Conservation (phyloP, 2,329 filamentous ascomycete species). For the Aspergillus fumigatus region DNA sequence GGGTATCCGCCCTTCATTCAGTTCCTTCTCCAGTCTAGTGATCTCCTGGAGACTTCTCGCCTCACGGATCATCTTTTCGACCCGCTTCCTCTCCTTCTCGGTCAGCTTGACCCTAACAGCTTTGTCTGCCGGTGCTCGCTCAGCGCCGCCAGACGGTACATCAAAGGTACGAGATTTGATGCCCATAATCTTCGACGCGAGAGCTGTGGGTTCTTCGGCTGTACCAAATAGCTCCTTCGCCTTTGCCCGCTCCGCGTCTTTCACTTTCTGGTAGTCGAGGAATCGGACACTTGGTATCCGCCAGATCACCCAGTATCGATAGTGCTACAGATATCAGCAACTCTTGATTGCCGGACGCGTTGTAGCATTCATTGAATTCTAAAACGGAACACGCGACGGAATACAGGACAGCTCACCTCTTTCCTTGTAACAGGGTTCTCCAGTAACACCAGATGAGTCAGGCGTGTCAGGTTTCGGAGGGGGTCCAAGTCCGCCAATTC, state of each 20-base stretch:
- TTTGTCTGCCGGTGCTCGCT: conserved; percentile 48
- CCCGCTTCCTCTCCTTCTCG: conserved; percentile 76
- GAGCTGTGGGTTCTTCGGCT: conserved; percentile 66
- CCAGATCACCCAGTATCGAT: conserved; percentile 89
- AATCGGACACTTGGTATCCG: conserved; percentile 79
- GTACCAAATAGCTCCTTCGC: conserved; percentile 82
- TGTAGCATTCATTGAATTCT: not conserved
- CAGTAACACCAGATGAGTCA: conserved; percentile 75
- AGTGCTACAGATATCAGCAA: conserved; percentile 57
- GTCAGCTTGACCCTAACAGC: conserved; percentile 79
- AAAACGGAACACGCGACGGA: not conserved
- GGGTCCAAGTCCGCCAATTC: conserved; percentile 86
- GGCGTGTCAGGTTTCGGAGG: conserved; percentile 60
- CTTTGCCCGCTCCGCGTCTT: conserved; percentile 72
- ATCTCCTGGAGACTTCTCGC: conserved; percentile 90
- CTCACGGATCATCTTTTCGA: conserved; percentile 82
- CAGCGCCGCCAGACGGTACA: conserved; percentile 35
- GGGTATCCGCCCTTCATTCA: conserved; percentile 84
- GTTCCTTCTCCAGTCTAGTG: conserved; percentile 79
- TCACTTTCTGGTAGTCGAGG: conserved; percentile 89
- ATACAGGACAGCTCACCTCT: conserved; percentile 60
- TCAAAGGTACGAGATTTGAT: conserved; percentile 75
- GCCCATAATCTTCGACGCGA: conserved; percentile 80
- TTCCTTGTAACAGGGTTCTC: conserved; percentile 91
- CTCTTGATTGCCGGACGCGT: not conserved